Evolutionary conservation across 2,329 filamentous ascomycete genomes (phyloP).

Genomic region (Apiospora malaysiana): DNA sequence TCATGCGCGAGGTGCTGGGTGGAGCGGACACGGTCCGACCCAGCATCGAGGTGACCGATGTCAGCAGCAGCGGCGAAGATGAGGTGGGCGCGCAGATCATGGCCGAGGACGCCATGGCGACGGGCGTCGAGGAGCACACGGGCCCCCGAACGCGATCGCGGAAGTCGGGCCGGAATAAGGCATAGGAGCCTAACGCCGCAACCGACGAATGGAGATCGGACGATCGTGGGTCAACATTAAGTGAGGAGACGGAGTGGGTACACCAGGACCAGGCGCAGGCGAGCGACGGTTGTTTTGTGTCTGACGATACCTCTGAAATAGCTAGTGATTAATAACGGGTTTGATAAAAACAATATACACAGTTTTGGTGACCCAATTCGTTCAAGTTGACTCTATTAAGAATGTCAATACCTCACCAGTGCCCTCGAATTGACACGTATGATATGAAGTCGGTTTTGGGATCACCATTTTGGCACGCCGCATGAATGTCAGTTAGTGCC

Average conservation of each 20-base stretch:
- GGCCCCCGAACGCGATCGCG: neutral
- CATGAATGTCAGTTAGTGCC: neutral
- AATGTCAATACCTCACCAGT: too few relatives aligned
- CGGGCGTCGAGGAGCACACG: neutral
- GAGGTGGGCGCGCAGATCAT: conserved; percentile 4
- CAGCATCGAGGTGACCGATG: neutral
- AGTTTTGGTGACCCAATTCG: neutral
- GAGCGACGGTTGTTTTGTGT: conserved; percentile 3
- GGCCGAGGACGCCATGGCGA: conserved; percentile 10
- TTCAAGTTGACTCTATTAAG: too few relatives aligned
- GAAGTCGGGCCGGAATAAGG: conserved; percentile 8
- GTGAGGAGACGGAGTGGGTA: neutral
- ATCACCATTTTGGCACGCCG: neutral
- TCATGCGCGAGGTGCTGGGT: conserved; percentile 68
- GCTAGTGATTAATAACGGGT: neutral
- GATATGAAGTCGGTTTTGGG: too few relatives aligned
- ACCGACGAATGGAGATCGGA: neutral
- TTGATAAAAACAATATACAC: neutral
- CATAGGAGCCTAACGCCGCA: neutral
- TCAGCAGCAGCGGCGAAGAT: neutral
- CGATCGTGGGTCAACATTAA: neutral
- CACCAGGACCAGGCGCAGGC: neutral
- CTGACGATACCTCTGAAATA: conserved; percentile 8
- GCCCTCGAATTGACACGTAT: too few relatives aligned
- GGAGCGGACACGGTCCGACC: neutral